Base-by-base conservation (phyloP, 345 rosid species). In the Dimocarpus longan region DNA sequence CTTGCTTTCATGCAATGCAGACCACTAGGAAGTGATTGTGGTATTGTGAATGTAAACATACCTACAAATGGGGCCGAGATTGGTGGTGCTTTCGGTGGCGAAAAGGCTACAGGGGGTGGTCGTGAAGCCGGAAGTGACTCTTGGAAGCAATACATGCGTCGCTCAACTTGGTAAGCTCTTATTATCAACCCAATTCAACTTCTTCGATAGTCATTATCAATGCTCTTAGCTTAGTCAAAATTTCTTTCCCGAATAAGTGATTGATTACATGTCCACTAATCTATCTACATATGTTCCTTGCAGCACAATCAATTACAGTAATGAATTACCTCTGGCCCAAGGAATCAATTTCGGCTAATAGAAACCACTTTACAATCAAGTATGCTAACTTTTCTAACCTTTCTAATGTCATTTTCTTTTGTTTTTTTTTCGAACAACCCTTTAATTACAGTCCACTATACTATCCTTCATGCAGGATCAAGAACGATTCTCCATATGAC, bases 51-150 rank as follows among this genome's bases (percentile, higher is more conserved):
- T 74, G 97, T 96, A 74, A 96, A 96, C 76, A 94, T 93, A 81
- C 98, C 99, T 21, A 96, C 99, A n/a, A 96, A 95, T 79, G 98
- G 98, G 66, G 99, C 98, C 56, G 99, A 95, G 87, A 95, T 95
- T 15, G 98, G 99, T 10, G 99, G 99, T 65, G 98, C 98, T 46
- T 93, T 95, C 64, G 98, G 99, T 11, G 99, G 99, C 0, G 98
- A 93, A 82, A 95, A 93, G 82, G 98, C 94, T 8, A 94, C 99
- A 6, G 97, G 99, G 8, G 98, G 97, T 73, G 97, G 99, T 71
- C 95, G 97, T 74, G 99, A 94, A 90, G 98, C 98, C 37, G 99
- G 99, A 80, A 96, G 98, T 39, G 97, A 96, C 82, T 93, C 98
- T 26, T 96, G 99, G 99, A 96, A 96, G 86, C 99, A 96, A 79